Evolutionary conservation across 192 early-diverging fungal species (phyloP), one percentile per base, ranked within the genome.

Genomic region (Entomortierella lignicola): DNA sequence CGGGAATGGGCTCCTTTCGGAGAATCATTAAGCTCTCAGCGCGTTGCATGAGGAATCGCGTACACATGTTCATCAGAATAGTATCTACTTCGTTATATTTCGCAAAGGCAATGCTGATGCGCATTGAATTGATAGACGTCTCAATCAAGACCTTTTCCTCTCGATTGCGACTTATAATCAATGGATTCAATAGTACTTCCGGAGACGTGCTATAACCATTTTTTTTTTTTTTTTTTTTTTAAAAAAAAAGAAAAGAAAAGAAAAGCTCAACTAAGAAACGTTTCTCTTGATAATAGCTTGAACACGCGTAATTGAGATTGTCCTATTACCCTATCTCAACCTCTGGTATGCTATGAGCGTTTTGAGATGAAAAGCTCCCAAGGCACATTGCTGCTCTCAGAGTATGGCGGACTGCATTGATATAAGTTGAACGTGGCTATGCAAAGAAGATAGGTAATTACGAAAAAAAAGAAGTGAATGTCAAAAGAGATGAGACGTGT

Each of bases 1-100:
- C 52, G 7, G n/a, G 52, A 12, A 54, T 54, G 12, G 52, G 52
- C 12, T 54, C 26, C 26, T 25, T n/a, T 23, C 52, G 52, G 26
- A 54, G 52, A 54, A 54, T 54, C 5, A 54, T 54, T 26, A 54
- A 54, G 26, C 52, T 54, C 25, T 54, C 52, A 26, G 52, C 52
- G 52, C 52, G 52, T 29, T 54, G 52, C 52, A 54, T 54, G 26
- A 54, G 26, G 52, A 54, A 54, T 26, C 52, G 52, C 52, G 52
- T 54, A 26, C 10, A 54, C 52, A 54, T 54, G 52, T 54, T 12
- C 26, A 26, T 25, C 11, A 54, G 23, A 25, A 54, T 54, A 3
- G 4, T 20, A 26, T 54, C 52, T 25, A 54, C 7, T 12, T 54
- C 23, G 12, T 54, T 25, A 13, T 8, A 12, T 26, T 54, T 12